Conservation (phyloP, 2,329 filamentous ascomycete species). For the Clonostachys rosea region DNA sequence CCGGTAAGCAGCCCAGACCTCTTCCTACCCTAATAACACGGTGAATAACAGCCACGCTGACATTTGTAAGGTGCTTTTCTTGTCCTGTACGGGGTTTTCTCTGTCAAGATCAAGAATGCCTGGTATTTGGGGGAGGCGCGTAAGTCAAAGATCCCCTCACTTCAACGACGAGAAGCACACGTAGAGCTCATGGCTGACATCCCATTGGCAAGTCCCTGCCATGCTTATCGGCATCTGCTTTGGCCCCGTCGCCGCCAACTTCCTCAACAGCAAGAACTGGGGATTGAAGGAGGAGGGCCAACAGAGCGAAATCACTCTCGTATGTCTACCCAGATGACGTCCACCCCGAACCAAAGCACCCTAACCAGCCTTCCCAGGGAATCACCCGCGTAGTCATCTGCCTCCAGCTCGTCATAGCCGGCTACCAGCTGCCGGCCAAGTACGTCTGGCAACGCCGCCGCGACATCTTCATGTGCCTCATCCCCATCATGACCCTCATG, state of each 20-base stretch:
- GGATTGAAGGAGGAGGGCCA: conserved; percentile 23
- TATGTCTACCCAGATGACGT: conserved; percentile 8
- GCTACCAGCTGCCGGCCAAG: conserved; percentile 55
- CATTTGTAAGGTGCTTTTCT: conserved; percentile 29
- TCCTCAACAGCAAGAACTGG: conserved; percentile 40
- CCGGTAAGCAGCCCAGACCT: conserved; percentile 2
- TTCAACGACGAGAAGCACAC: neutral
- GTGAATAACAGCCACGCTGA: neutral
- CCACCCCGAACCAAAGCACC: conserved; percentile 1
- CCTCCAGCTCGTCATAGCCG: conserved; percentile 58
- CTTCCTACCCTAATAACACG: neutral
- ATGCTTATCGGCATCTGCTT: conserved; percentile 47
- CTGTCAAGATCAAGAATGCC: conserved; percentile 44
- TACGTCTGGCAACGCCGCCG: conserved; percentile 45
- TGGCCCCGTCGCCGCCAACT: conserved; percentile 48
- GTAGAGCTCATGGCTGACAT: neutral
- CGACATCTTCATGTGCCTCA: conserved; percentile 48
- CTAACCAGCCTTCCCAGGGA: conserved; percentile 17
- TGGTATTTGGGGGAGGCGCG: conserved; percentile 53
- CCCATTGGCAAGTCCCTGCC: conserved; percentile 41
- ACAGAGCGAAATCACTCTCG: conserved; percentile 30
- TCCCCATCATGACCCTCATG: conserved; percentile 59
- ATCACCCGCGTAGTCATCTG: conserved; percentile 55
- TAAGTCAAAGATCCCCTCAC: conserved; percentile 18
- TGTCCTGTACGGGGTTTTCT: conserved; percentile 41